Evolutionary conservation across 2,329 filamentous ascomycete species (phyloP).

Genomic region (Pseudogymnoascus sp.): DNA sequence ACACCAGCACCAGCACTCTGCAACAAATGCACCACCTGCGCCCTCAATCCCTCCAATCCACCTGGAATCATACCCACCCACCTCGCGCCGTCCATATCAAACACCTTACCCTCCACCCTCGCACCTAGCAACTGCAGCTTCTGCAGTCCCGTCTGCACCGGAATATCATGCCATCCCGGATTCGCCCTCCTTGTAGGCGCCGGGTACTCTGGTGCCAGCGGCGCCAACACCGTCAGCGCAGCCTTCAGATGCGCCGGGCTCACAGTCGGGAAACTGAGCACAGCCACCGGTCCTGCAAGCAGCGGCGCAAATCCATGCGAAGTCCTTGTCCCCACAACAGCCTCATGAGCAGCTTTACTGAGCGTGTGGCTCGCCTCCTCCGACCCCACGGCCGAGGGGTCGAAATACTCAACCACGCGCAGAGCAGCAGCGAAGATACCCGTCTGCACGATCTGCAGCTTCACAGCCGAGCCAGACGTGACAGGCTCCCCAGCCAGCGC

Average conservation of each 20-base stretch:
- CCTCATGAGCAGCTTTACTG: conserved; percentile 34
- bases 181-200: conserved; percentile 67
- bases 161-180: conserved; percentile 72
- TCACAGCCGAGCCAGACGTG: conserved; percentile 46
- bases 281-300: conserved; percentile 71
- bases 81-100: conserved; percentile 37
- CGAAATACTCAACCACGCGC: conserved; percentile 77
- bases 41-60: conserved; percentile 70
- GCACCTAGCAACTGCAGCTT: conserved; percentile 85
- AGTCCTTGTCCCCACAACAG: conserved; percentile 36
- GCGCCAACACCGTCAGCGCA: conserved; percentile 69
- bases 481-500: conserved; percentile 38
- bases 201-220: conserved; percentile 64
- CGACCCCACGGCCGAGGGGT: conserved; percentile 37
- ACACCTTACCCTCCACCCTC: conserved; percentile 63
- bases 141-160: conserved; percentile 71
- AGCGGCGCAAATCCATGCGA: conserved; percentile 63
- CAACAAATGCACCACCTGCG: conserved; percentile 72
- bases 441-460: conserved; percentile 78
- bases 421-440: conserved; percentile 83
- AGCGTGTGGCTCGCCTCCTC: conserved; percentile 45
- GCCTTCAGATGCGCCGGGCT: conserved; percentile 78
- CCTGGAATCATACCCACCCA: conserved; percentile 73
- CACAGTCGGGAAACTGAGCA: conserved; percentile 72
- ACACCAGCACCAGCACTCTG: conserved; percentile 72